Percentiles rank a stretch among this genome's conserved stretches.
Evolutionary conservation across 352 stramenopile species (phyloP).

Genomic region (Globisporangium recalcitrans): DNA sequence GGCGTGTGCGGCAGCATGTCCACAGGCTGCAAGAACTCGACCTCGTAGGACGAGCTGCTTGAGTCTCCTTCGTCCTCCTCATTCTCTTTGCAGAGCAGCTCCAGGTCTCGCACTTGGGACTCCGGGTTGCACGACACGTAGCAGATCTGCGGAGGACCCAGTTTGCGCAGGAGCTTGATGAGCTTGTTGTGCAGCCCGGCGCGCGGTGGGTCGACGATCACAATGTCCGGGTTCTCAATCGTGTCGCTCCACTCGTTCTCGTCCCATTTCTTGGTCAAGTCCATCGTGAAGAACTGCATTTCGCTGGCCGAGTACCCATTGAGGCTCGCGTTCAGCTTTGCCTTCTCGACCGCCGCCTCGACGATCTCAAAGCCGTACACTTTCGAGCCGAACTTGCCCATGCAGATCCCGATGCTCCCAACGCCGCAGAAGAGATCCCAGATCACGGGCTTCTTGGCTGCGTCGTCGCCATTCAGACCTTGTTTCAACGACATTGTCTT

Average conservation of each 20-base stretch:
- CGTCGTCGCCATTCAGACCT: neutral
- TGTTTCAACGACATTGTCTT: slow-evolving; percentile 21
- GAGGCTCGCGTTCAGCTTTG: slow-evolving; percentile 42
- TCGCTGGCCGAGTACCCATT: slow-evolving; percentile 50
- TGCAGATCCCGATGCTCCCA: slow-evolving; percentile 75
- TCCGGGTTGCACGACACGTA: slow-evolving; percentile 79
- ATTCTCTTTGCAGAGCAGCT: slow-evolving; percentile 28
- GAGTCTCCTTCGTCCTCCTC: neutral
- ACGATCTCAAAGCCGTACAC: slow-evolving; percentile 74
- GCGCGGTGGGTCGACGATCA: slow-evolving; percentile 73
- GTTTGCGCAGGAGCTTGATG: slow-evolving; percentile 40
- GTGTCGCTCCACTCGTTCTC: slow-evolving; percentile 32
- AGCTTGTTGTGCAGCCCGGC: slow-evolving; percentile 68
- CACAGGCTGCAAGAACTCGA: slow-evolving; percentile 55
- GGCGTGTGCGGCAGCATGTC: slow-evolving; percentile 81
- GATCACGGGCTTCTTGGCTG: slow-evolving; percentile 44
- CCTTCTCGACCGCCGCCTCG: slow-evolving; percentile 46
- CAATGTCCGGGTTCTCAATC: slow-evolving; percentile 37
- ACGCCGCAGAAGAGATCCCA: slow-evolving; percentile 83
- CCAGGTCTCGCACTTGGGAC: slow-evolving; percentile 55
- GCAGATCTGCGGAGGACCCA: slow-evolving; percentile 47
- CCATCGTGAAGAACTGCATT: slow-evolving; percentile 63
- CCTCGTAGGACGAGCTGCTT: slow-evolving; percentile 22
- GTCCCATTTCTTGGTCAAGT: slow-evolving; percentile 50
- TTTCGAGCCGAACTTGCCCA: slow-evolving; percentile 34